These are phyloP conservation scores for Candida adriatica DNA, from an alignment of 805 yeast species.

Conservation along the genomic window DNA sequence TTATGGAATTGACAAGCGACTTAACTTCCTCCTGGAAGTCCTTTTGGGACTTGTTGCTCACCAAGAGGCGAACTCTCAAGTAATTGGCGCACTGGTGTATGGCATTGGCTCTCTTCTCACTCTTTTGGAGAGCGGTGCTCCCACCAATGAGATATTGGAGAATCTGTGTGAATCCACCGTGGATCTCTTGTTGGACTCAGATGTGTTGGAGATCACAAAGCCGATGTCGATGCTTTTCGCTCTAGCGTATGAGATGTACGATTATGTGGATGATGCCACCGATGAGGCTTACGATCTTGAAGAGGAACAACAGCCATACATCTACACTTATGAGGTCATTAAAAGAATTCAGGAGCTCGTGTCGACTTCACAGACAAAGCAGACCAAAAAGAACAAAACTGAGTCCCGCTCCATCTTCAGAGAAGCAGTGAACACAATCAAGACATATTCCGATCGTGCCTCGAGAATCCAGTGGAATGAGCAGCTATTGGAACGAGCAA, in stretches of 20 bases:
- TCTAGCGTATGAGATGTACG: slow-evolving; percentile 19
- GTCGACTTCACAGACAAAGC: slow-evolving; percentile 46
- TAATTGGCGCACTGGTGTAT: slow-evolving; percentile 18
- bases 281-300: slow-evolving; percentile 36
- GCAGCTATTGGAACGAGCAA: slow-evolving; percentile 15
- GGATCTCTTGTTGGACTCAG: slow-evolving; percentile 16
- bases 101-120: slow-evolving; percentile 22
- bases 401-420: slow-evolving; percentile 53
- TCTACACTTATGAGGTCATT: slow-evolving; percentile 42
- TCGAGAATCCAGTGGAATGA: slow-evolving; percentile 24
- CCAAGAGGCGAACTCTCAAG: slow-evolving; percentile 6
- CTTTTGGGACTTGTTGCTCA: slow-evolving; percentile 12
- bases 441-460: slow-evolving; percentile 29
- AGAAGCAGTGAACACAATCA: slow-evolving; percentile 46
- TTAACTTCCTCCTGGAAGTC: slow-evolving; percentile 14
- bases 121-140: slow-evolving; percentile 8
- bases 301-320: slow-evolving; percentile 43
- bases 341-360: slow-evolving; percentile 36
- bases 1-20: slow-evolving; percentile 20
- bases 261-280: slow-evolving; percentile 34
- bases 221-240: slow-evolving; percentile 23
- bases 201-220: slow-evolving; percentile 16
- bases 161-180: slow-evolving; percentile 15
- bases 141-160: slow-evolving; percentile 18
- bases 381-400: slow-evolving; percentile 57